These are phyloP conservation scores for Apiospora hydei DNA, from an alignment of 2,329 filamentous ascomycete genomes.

Conservation along the genomic window DNA sequence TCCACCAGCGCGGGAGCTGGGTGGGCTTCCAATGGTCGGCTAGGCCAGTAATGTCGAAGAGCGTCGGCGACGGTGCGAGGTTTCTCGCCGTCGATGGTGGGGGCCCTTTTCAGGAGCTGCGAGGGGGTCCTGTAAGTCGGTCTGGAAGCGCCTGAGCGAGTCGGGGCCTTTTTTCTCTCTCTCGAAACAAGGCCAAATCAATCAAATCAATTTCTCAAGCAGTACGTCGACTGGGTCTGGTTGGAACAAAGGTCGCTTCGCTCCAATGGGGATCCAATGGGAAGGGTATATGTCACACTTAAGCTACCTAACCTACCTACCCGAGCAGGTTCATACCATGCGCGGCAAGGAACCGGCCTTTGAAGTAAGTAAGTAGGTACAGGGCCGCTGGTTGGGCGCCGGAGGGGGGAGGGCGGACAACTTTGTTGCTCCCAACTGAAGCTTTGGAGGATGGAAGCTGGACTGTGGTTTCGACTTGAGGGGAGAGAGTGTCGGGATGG, in stretches of 20 bases:
- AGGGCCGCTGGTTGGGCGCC: background rate
- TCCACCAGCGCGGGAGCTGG: conserved; percentile 5
- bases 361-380: background rate
- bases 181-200: conserved; percentile 13
- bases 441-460: background rate
- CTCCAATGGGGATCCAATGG: background rate
- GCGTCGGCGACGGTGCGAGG: background rate
- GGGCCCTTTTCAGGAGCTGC: conserved; percentile 21
- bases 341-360: conserved; percentile 2
- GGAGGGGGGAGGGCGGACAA: background rate
- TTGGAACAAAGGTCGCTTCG: background rate
- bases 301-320: background rate
- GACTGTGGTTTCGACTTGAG: background rate
- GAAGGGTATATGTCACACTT: conserved; percentile 8
- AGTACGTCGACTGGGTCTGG: background rate
- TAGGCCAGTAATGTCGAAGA: conserved; percentile 10
- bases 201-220: background rate
- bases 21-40: conserved; percentile 4
- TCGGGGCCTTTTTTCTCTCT: conserved; percentile 1
- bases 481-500: background rate
- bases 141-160: conserved; percentile 21
- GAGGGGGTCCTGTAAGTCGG: conserved; percentile 14
- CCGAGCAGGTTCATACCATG: background rate
- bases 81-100: conserved; percentile 6
- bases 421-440: background rate